Evolutionary conservation across 345 rosid species (phyloP).

Genomic region (Syzygium aromaticum): DNA sequence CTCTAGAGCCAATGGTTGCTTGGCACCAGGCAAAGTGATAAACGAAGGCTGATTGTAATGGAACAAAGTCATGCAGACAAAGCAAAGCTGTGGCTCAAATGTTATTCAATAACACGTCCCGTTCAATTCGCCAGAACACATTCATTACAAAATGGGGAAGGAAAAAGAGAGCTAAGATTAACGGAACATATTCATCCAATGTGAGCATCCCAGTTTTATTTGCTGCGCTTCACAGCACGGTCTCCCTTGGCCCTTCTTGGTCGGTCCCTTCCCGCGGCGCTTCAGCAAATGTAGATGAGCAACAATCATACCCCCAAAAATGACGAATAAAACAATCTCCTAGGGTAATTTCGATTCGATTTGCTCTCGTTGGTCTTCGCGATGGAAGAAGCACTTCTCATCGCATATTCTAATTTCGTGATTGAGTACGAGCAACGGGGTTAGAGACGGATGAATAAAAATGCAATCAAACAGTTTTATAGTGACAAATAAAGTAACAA

Average conservation of each 20-base stretch:
- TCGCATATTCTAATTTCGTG: not conserved
- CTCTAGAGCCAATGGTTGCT: not conserved
- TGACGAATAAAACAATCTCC: not conserved
- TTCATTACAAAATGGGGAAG: not conserved
- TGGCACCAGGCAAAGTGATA: not conserved
- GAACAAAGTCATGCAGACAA: not conserved
- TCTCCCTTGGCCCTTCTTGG: conserved; percentile 75
- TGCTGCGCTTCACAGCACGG: conserved; percentile 35
- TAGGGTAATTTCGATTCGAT: not conserved
- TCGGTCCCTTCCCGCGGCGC: conserved; percentile 73
- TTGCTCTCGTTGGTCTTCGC: not conserved
- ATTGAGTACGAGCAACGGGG: not conserved
- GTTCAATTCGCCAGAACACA: not conserved
- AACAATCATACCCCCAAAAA: not conserved
- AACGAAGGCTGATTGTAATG: not conserved
- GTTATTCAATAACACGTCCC: not conserved
- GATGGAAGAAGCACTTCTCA: not conserved
- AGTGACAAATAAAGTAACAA: not conserved
- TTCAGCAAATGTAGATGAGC: conserved; percentile 29
- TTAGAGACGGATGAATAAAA: not conserved
- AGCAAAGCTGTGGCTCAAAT: not conserved
- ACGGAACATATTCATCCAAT: not conserved
- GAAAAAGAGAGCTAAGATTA: not conserved
- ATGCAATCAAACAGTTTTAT: not conserved
- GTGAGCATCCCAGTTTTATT: not conserved